Percentiles rank a stretch among this genome's conserved stretches.
phyloP scores from a whole-genome alignment of 495 filamentous ascomycete species.

The Tuber indicum region DNA sequence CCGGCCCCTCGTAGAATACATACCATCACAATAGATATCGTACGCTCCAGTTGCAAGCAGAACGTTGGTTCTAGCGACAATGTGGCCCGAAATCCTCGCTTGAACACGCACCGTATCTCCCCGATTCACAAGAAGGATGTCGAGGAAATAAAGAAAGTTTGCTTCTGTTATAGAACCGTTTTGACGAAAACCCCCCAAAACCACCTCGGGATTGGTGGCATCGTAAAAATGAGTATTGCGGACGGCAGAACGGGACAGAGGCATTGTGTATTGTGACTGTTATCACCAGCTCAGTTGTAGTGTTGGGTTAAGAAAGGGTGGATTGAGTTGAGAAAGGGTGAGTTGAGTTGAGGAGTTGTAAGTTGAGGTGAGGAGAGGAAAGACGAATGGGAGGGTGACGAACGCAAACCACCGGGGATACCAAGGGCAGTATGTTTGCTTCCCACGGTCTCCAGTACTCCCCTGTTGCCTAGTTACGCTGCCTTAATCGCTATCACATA shows the following conservation, averaged over 20 bases:
- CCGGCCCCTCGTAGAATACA: constrained; percentile 4
- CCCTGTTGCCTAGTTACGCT: neutral
- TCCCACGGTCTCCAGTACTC: neutral
- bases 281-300: neutral
- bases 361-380: too few species aligned
- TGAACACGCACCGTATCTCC: neutral
- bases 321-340: neutral
- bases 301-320: neutral
- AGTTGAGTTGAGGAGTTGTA: too few species aligned
- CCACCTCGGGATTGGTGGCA: neutral
- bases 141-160: constrained; percentile 15
- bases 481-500: neutral
- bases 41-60: constrained; percentile 7
- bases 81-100: constrained; percentile 12
- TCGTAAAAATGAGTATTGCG: constrained; percentile 15
- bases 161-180: constrained; percentile 19
- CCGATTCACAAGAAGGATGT: constrained; percentile 9
- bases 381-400: neutral
- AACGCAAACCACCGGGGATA: neutral
- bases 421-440: neutral
- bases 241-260: constrained; percentile 11
- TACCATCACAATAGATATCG: constrained; percentile 26
- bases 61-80: constrained; percentile 12
- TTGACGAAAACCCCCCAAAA: constrained; percentile 14
- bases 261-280: neutral